A percentile compares a stretch with the other conserved stretches of the same genome.
phyloP scores from a whole-genome alignment of 805 yeast species.

The Candida takata region DNA sequence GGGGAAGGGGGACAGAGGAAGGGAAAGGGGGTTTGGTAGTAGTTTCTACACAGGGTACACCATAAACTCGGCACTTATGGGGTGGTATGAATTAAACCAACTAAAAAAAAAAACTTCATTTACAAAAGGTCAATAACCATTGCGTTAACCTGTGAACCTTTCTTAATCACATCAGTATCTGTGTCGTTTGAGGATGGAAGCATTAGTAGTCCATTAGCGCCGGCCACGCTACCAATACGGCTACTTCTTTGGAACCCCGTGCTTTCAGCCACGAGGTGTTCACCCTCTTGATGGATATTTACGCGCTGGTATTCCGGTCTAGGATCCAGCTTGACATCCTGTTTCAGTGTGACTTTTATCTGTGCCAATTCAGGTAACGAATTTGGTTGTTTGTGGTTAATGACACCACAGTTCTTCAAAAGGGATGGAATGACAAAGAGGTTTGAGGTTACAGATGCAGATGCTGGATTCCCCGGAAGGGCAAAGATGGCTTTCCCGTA shows the following conservation, averaged over 20 bases:
- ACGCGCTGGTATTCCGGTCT: conserved; percentile 49
- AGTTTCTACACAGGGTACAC: too few species aligned
- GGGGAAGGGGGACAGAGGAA: too few species aligned
- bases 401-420: conserved; percentile 29
- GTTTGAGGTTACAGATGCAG: conserved; percentile 41
- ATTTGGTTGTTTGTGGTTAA: conserved; percentile 5
- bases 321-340: conserved; percentile 34
- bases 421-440: conserved; percentile 42
- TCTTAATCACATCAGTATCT: conserved; percentile 4
- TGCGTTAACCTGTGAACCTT: conserved; percentile 23
- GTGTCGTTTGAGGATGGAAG: conserved; percentile 31
- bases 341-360: conserved; percentile 29
- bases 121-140: conserved; percentile 22
- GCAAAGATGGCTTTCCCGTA: conserved; percentile 35
- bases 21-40: too few species aligned
- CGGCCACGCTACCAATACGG: conserved; percentile 39
- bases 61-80: too few species aligned
- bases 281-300: conserved; percentile 22
- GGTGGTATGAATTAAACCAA: too few species aligned
- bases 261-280: conserved; percentile 30
- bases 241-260: conserved; percentile 50
- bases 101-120: too few species aligned
- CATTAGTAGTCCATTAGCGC: conserved; percentile 38
- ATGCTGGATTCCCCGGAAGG: conserved; percentile 52
- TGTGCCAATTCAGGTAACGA: conserved; percentile 24